phyloP scores from a whole-genome alignment of 805 yeast genomes.

The Wickerhamia fluorescens region DNA sequence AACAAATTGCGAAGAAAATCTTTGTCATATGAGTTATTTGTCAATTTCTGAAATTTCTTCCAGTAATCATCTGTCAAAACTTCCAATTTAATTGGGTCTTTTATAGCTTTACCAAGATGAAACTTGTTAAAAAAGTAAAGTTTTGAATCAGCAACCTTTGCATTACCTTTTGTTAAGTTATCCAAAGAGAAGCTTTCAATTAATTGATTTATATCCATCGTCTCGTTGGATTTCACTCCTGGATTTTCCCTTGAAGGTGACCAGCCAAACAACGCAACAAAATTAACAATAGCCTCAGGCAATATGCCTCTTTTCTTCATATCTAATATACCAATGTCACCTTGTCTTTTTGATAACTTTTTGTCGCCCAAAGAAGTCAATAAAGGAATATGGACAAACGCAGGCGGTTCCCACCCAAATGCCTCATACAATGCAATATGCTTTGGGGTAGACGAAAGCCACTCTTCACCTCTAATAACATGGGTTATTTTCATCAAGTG shows the following conservation, averaged over 20 bases:
- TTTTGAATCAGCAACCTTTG: conserved; percentile 79
- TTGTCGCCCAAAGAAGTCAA: conserved; percentile 66
- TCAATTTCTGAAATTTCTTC: conserved; percentile 11
- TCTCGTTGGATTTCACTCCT: conserved; percentile 45
- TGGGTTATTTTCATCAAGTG: conserved; percentile 89
- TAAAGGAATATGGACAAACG: conserved; percentile 83
- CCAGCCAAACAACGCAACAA: conserved; percentile 92
- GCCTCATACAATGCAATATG: conserved; percentile 84
- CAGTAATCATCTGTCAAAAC: conserved; percentile 28
- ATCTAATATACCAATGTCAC: conserved; percentile 66
- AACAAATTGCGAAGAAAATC: conserved; percentile 37
- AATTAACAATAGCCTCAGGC: conserved; percentile 85
- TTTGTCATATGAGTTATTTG: conserved; percentile 10
- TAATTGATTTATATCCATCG: conserved; percentile 46
- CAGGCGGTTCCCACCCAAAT: conserved; percentile 79
- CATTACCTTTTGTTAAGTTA: conserved; percentile 85
- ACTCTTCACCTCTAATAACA: conserved; percentile 95
- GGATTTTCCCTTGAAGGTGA: conserved; percentile 57
- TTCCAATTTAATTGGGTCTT: conserved; percentile 26
- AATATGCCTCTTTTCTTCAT: conserved; percentile 56
- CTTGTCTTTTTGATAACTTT: conserved; percentile 80
- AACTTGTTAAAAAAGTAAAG: conserved; percentile 70
- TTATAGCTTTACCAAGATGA: conserved; percentile 44
- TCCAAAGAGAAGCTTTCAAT: conserved; percentile 52
- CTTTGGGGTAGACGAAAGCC: conserved; percentile 95